Base-by-base conservation (phyloP, 2,329 filamentous ascomycete genomes). In the Lasiodiplodia gonubiensis region DNA sequence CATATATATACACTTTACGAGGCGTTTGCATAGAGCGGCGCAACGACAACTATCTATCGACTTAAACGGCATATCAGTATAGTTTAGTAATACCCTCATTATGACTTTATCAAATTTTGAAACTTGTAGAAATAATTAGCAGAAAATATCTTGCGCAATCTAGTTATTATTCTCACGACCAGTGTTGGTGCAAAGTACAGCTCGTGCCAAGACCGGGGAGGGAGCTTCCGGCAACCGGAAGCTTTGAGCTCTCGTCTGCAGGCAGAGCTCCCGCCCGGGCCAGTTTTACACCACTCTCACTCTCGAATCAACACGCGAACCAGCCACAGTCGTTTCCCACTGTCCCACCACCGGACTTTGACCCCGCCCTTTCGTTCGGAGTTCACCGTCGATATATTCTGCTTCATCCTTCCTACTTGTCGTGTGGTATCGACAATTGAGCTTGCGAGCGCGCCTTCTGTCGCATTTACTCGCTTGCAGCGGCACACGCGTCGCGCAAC, bases 261-360 rank as follows among this genome's bases (percentile, higher is more conserved):
- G 12, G 1, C 25, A 49, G 57, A 48, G 39, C 57, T 49, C 39
- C 37, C 33, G 25, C 37, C 53, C 37, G 55, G 16, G 6, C 55
- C 55, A 59, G 55, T 37, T 37, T 46, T 46, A 14, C 37, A 30
- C 27, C 55, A 30, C 37, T 21, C 37, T 21, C 42, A 21, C 39
- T 61, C 57, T 42, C 18, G 2, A 27, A 25, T 42, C 21, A 7
- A 42, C 33, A 49, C 4, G 52, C 53, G 35, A 30, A 16, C 39
- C 57, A 48, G 57, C 39, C 57, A 61, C 39, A 25, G 14, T 61
- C 57, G 6, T 61, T 61, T 48, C 42, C 42, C 42, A n/a, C 11
- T 23, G 4, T 12, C 11, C 25, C 7, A n/a, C 35, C 54, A 27
- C 33, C 16, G 16, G 14, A 16, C 14, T n/a, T 5, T 35, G 4